Evolutionary conservation across 106 monocot species (phyloP).

Genomic region (Allium sativum): DNA sequence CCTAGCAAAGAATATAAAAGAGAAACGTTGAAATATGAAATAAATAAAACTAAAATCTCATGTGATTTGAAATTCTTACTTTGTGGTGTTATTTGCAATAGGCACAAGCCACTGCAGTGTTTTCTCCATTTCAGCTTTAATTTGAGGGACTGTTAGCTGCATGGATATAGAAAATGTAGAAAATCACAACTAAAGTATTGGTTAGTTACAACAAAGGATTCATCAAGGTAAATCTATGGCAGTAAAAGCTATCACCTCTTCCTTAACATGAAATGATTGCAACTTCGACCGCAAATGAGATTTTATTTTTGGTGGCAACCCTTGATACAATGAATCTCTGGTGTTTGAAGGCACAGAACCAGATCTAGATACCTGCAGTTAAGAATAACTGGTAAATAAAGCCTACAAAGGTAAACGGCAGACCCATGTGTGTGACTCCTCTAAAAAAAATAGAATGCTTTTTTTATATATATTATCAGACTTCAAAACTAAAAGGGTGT

Average conservation of each 20-base stretch:
- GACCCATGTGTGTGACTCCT: too few species aligned
- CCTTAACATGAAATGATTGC: conserved; percentile 34
- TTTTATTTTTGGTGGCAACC: conserved; percentile 50
- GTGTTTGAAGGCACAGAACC: conserved; percentile 48
- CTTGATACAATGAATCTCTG: conserved; percentile 54
- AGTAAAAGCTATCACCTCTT: conserved; percentile 29
- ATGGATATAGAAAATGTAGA: neutral
- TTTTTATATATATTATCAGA: too few species aligned
- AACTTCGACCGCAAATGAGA: conserved; percentile 34
- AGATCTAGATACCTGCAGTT: conserved; percentile 48
- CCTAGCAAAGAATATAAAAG: conserved; percentile 14
- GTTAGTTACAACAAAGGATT: neutral
- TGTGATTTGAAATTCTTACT: neutral
- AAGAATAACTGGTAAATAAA: neutral
- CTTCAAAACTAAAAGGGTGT: too few species aligned
- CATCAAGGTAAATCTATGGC: neutral
- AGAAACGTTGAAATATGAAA: too few species aligned
- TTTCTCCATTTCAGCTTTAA: conserved; percentile 13
- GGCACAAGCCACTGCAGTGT: conserved; percentile 10
- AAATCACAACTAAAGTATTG: neutral
- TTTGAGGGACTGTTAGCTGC: conserved; percentile 3
- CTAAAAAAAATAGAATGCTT: too few species aligned
- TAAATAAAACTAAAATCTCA: too few species aligned
- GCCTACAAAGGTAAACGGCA: too few species aligned
- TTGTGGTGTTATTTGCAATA: conserved; percentile 8